Conservation (phyloP, 1,284 basidiomycete genomes). For the Marasmius oreades region DNA sequence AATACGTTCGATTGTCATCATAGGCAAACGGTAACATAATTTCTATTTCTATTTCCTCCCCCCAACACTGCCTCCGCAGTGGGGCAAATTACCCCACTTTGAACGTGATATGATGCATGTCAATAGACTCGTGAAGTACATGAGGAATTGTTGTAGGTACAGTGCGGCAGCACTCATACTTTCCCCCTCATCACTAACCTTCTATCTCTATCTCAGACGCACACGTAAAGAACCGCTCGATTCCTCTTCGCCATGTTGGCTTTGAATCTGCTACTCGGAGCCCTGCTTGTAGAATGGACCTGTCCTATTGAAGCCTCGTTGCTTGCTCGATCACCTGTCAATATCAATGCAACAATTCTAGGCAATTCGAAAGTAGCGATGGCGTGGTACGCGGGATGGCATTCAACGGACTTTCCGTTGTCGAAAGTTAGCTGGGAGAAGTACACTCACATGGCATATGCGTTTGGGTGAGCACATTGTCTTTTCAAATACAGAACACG, state of each 20-base stretch:
- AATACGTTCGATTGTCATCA: too few species aligned
- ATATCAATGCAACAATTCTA: not conserved
- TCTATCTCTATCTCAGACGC: not conserved
- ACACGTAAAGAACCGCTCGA: not conserved
- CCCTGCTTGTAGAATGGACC: not conserved
- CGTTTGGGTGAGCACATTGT: constrained; percentile 52
- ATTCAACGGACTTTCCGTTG: constrained; percentile 43
- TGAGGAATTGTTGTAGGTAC: too few species aligned
- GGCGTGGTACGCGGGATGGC: constrained; percentile 68
- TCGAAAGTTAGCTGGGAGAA: constrained; percentile 52
- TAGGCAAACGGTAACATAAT: too few species aligned
- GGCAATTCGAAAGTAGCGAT: constrained; percentile 31
- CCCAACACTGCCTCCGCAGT: too few species aligned
- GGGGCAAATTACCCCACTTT: too few species aligned
- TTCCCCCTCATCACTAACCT: not conserved
- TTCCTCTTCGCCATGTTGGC: not conserved
- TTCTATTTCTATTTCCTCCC: too few species aligned
- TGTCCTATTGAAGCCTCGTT: not conserved
- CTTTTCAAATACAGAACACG: not conserved
- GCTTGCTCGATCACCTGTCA: not conserved
- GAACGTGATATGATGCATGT: too few species aligned
- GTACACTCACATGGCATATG: constrained; percentile 63
- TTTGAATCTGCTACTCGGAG: not conserved
- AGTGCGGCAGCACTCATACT: too few species aligned
- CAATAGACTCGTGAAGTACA: too few species aligned